These are phyloP conservation scores for Cystobasidium pallidum DNA, from an alignment of 1,284 basidiomycete genomes.

Conservation along the genomic window DNA sequence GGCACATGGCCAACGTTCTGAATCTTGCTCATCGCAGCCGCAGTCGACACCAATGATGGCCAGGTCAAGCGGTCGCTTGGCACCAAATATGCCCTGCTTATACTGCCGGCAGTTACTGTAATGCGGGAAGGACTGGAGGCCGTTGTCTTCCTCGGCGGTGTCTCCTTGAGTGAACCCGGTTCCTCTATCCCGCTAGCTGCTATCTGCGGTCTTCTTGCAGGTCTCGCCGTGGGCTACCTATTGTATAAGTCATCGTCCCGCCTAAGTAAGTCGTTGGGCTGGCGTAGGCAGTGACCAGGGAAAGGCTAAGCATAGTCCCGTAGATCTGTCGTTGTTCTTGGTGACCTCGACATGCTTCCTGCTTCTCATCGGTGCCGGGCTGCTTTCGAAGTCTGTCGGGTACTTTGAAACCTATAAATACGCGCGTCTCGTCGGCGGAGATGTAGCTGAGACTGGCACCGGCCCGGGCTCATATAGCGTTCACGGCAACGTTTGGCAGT, in stretches of 20 bases:
- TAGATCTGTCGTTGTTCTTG: conserved; percentile 77
- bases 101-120: conserved; percentile 85
- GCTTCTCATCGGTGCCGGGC: conserved; percentile 85
- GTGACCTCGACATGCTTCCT: conserved; percentile 85
- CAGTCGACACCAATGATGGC: conserved; percentile 1
- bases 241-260: conserved; percentile 76
- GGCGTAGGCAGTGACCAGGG: not conserved
- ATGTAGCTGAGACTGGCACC: conserved; percentile 67
- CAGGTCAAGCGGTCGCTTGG: conserved; percentile 48
- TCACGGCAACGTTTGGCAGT: conserved; percentile 79
- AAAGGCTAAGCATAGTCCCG: not conserved
- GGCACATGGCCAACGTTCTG: not conserved
- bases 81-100: conserved; percentile 77
- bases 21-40: not conserved
- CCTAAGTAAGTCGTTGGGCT: conserved; percentile 62
- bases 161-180: conserved; percentile 73
- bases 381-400: conserved; percentile 74
- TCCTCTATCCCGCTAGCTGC: conserved; percentile 84
- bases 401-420: conserved; percentile 72
- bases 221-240: conserved; percentile 64
- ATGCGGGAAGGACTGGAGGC: conserved; percentile 91
- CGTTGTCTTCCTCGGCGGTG: conserved; percentile 89
- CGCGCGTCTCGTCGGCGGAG: conserved; percentile 42
- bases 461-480: conserved; percentile 72
- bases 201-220: conserved; percentile 77